Evolutionary conservation across 2,329 filamentous ascomycete species (phyloP).

Genomic region (Alternaria arborescens): DNA sequence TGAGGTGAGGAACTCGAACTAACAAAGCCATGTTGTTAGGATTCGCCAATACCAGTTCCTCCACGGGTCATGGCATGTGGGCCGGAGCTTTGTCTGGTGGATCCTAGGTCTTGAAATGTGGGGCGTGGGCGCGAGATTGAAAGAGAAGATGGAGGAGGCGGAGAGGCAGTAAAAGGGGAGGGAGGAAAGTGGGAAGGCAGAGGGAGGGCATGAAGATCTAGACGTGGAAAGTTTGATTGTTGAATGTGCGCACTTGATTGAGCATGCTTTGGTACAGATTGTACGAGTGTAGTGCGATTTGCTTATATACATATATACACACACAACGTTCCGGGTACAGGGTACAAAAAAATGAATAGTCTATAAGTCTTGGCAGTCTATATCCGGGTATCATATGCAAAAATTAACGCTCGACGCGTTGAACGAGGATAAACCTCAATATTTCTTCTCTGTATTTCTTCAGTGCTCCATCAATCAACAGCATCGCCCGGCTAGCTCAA

Average conservation of each 20-base stretch:
- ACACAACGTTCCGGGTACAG: neutral
- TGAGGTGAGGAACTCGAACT: too few relatives aligned
- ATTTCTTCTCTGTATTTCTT: too few relatives aligned
- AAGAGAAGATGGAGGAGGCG: neutral
- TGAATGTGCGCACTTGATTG: neutral
- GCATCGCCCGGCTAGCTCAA: slow-evolving; percentile 39
- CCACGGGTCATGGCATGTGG: neutral
- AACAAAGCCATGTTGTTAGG: too few relatives aligned
- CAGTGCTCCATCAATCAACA: neutral
- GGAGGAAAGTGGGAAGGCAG: neutral
- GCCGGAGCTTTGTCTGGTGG: neutral
- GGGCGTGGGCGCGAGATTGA: neutral
- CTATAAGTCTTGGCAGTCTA: slow-evolving; percentile 7
- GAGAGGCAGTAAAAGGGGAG: neutral
- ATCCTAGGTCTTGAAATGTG: neutral
- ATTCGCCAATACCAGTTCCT: neutral
- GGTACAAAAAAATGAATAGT: neutral
- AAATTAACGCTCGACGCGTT: too few relatives aligned
- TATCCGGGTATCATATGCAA: slow-evolving; percentile 28
- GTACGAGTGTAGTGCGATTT: slow-evolving; percentile 8
- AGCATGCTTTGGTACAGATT: neutral
- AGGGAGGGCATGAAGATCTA: neutral
- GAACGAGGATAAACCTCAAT: too few relatives aligned
- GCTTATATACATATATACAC: neutral
- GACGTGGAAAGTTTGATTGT: neutral